These are phyloP conservation scores for Colletotrichum cordylinicola DNA, from an alignment of 2,329 filamentous ascomycete genomes.

Conservation along the genomic window DNA sequence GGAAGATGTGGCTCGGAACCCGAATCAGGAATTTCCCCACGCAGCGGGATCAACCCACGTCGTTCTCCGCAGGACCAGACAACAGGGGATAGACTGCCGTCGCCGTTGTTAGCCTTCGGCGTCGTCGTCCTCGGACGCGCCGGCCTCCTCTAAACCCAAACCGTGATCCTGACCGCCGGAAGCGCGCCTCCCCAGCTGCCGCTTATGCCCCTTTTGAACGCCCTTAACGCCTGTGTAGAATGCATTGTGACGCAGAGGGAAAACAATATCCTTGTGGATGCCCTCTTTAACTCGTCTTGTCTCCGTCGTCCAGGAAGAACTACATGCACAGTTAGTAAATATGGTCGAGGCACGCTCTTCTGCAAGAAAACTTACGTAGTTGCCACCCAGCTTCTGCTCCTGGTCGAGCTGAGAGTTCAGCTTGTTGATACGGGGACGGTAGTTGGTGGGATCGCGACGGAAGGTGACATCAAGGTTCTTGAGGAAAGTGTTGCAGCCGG, in stretches of 20 bases:
- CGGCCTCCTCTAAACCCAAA: constrained; percentile 47
- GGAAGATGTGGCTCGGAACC: not conserved
- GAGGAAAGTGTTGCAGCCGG: constrained; percentile 95
- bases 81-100: constrained; percentile 72
- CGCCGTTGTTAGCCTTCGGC: constrained; percentile 58
- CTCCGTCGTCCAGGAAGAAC: constrained; percentile 92
- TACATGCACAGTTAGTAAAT: constrained; percentile 38
- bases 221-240: constrained; percentile 55
- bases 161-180: constrained; percentile 33
- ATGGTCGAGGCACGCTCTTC: not conserved
- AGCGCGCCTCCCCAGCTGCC: constrained; percentile 31
- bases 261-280: constrained; percentile 34
- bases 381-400: constrained; percentile 92
- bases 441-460: constrained; percentile 96
- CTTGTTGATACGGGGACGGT: constrained; percentile 98
- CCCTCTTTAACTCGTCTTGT: constrained; percentile 66
- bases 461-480: constrained; percentile 98
- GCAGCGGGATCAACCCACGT: not conserved
- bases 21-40: not conserved
- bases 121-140: constrained; percentile 68
- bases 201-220: constrained; percentile 50
- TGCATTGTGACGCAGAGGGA: constrained; percentile 40
- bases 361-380: constrained; percentile 71
- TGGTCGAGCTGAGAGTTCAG: constrained; percentile 93
- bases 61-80: constrained; percentile 60